These are phyloP conservation scores for Typha latifolia DNA, from an alignment of 176 grass and related monocot genomes.

Conservation along the genomic window DNA sequence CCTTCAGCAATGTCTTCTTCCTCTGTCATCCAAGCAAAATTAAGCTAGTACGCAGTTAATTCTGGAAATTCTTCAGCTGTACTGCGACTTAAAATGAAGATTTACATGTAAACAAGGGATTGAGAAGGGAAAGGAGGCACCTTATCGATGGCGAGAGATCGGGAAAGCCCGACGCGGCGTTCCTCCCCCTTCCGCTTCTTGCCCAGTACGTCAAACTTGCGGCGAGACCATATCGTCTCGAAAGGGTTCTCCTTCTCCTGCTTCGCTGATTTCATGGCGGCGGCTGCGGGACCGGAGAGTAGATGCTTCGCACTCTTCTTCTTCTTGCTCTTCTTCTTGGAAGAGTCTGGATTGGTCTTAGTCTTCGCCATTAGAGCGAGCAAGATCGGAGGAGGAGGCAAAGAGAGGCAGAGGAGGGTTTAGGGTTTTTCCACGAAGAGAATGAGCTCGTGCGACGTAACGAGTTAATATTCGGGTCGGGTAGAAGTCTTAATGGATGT, in stretches of 20 bases:
- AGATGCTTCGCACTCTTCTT: constrained; percentile 36
- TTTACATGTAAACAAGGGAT: neutral
- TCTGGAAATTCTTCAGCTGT: neutral
- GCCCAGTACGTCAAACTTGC: constrained; percentile 86
- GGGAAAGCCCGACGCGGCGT: constrained; percentile 45
- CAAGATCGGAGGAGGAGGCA: neutral
- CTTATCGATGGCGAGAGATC: constrained; percentile 71
- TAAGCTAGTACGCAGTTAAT: constrained; percentile 13
- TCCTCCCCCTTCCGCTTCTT: constrained; percentile 96
- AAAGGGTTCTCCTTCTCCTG: constrained; percentile 55
- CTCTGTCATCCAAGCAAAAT: constrained; percentile 31
- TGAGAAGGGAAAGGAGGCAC: constrained; percentile 7
- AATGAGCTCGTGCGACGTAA: too few species aligned
- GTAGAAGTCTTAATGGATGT: too few species aligned
- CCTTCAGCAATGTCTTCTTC: constrained; percentile 86
- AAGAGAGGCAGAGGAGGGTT: neutral
- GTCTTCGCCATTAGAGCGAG: constrained; percentile 43
- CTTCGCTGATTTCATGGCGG: constrained; percentile 18
- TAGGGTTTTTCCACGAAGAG: too few species aligned
- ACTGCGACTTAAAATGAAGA: neutral
- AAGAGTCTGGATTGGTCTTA: constrained; percentile 4
- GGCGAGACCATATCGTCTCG: constrained; percentile 85
- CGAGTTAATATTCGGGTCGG: too few species aligned
- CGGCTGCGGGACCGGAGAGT: constrained; percentile 29
- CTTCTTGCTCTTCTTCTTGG: constrained; percentile 27